Evolutionary conservation across 2,329 filamentous ascomycete genomes (phyloP), one percentile per base, ranked within the genome.

Genomic region (Lasiodiplodia hormozganensis): DNA sequence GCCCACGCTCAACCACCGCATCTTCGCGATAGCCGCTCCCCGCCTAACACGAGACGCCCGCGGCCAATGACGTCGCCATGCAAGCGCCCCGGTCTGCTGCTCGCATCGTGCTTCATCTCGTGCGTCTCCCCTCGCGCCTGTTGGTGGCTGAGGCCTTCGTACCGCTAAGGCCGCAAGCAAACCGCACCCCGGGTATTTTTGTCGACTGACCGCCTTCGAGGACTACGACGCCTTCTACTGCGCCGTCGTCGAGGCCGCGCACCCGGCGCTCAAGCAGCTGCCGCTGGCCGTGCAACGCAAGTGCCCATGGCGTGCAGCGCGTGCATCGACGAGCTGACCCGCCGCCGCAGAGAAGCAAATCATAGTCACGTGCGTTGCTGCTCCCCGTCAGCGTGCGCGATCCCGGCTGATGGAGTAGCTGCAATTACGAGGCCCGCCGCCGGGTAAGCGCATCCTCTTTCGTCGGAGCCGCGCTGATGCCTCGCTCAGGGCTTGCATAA

Each of bases 211-310:
- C 69, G 68, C 68, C 60, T 69, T 72, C 72, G 67, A 73, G 72
- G 62, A 53, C 70, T 92, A 94, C 78, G 92, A 95, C 82, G 97
- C 93, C 83, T 98, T 98, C 84, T 98, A 98, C 79, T 94, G 94
- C 25, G 93, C 93, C 62, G 94, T 96, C 10, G 90, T 96, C 73
- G 94, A 97, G 81, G 90, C 90, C 71, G 90, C 92, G 76, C 89
- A 92, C 72, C 93, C 94, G 0, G 83, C 85, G 2, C 83, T 97
- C 68, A 93, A 89, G 76, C 84, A 86, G 1, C 81, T 91, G 21
- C 93, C 94, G 7, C 83, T 98, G 40, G 94, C 93, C 43, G 89
- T 97, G 69, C 92, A 94, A 79, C 94, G 66, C 56, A 62, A 62
- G 66, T 62, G 47, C 56, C 31, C 25, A 11, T 18, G 14, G 40